Evolutionary conservation across 1,284 basidiomycete genomes (phyloP), one percentile per base, ranked within the genome.

Genomic region (Wolfiporia cocos): DNA sequence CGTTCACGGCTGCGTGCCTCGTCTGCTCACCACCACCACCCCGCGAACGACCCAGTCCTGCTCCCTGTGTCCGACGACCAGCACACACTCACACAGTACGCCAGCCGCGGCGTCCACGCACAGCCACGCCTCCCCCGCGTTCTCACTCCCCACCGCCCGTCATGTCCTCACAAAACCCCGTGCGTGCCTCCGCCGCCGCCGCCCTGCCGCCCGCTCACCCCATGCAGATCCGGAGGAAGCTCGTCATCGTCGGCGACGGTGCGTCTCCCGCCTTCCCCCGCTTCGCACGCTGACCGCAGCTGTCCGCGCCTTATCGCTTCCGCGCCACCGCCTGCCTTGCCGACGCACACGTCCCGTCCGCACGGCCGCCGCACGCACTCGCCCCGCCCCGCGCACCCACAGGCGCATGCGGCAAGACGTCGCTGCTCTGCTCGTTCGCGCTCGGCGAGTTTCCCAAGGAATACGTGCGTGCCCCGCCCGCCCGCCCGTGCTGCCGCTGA

Each of bases 361-460:
- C 5, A 14, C n/a, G 30, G 20, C 15, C 34, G 5, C 12, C 22
- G 20, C 34, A n/a, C n/a, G n/a, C n/a, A n/a, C n/a, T n/a, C n/a
- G n/a, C n/a, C n/a, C n/a, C n/a, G 20, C 29, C 32, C 14, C 24
- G 7, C 17, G 7, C 7, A 34, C 21, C 10, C 24, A 6, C 50
- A 86, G 85, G 86, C 70, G 86, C 86, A 53, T 89, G 86, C 56
- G 86, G 86, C 55, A 89, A 90, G 72, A 90, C 89, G 19, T 89
- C 85, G 33, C 68, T 92, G 37, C 66, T 92, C 30, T 89, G 84
- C 58, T 89, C 91, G 18, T 97, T 97, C 65, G 92, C 92, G 4
- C 79, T 97, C 30, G 95, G 95, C 48, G 90, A 97, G 67, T 98
- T 99, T 58, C 95, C 94, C 34, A 92, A 92, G 66, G 88, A 92